Evolutionary conservation across 192 early-diverging fungal species (phyloP).

Genomic region (Rhizophagus sp.): DNA sequence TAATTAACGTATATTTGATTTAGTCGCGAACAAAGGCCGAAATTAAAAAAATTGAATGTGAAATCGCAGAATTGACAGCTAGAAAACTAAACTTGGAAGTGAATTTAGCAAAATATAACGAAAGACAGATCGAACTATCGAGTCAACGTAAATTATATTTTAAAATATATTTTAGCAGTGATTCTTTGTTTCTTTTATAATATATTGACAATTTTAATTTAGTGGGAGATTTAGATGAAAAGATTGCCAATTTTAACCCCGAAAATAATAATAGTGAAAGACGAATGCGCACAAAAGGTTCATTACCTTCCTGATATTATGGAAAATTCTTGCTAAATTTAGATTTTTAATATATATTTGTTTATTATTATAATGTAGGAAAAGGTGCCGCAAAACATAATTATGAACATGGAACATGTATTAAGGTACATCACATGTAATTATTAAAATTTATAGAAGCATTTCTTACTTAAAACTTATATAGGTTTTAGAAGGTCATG

Average conservation of each 20-base stretch:
- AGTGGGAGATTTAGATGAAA: slow-evolving; percentile 52
- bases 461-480: not conserved
- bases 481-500: slow-evolving; percentile 60
- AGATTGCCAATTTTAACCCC: slow-evolving; percentile 41
- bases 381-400: not conserved
- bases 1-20: not conserved
- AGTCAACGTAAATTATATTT: slow-evolving; percentile 38
- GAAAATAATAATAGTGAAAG: slow-evolving; percentile 28
- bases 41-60: slow-evolving; percentile 46
- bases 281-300: slow-evolving; percentile 11
- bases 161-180: not conserved
- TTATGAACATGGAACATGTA: slow-evolving; percentile 43
- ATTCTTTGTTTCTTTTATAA: not conserved
- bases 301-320: slow-evolving; percentile 1
- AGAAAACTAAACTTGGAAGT: slow-evolving; percentile 43
- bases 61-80: slow-evolving; percentile 48
- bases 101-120: slow-evolving; percentile 45
- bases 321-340: not conserved
- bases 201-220: not conserved
- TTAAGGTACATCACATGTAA: slow-evolving; percentile 29
- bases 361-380: not conserved
- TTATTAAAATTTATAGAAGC: not conserved
- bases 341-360: not conserved
- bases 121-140: slow-evolving; percentile 46
- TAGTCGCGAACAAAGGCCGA: slow-evolving; percentile 48